Evolutionary conservation across 495 filamentous ascomycete species (phyloP).

Genomic region (Hypoxylon trugodes): DNA sequence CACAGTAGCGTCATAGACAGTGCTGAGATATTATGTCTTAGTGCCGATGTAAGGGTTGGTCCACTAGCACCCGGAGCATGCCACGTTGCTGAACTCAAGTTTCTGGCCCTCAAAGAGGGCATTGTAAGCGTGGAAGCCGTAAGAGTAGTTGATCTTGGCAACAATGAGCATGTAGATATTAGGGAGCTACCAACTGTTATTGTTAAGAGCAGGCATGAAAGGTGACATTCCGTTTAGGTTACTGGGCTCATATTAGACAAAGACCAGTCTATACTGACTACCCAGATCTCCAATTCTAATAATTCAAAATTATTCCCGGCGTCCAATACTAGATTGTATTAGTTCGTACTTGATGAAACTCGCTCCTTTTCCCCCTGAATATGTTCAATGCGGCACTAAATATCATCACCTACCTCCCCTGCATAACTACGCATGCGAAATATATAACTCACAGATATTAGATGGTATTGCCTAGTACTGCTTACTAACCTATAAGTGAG

Average conservation of each 20-base stretch:
- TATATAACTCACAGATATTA: no score
- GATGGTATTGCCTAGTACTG: no score
- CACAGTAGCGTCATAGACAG: conserved; percentile 74
- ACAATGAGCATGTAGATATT: conserved; percentile 83
- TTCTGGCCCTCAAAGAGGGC: conserved; percentile 78
- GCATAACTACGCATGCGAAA: no score
- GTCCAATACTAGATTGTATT: no score
- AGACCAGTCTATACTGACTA: no score
- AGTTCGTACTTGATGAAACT: no score
- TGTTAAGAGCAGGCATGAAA: conserved; percentile 51
- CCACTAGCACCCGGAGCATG: conserved; percentile 80
- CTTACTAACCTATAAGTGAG: no score
- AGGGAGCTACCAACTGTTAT: conserved; percentile 80
- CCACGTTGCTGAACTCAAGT: conserved; percentile 79
- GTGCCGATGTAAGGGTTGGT: conserved; percentile 83
- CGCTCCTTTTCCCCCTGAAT: no score
- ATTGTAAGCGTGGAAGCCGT: conserved; percentile 81
- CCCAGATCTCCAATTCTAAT: not conserved
- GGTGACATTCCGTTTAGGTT: not conserved
- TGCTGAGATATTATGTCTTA: conserved; percentile 80
- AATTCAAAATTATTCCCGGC: not conserved
- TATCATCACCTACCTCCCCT: no score
- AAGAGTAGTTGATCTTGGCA: conserved; percentile 80
- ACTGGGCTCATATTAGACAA: not conserved
- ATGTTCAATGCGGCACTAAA: no score